Percentiles rank a stretch among this genome's conserved stretches.
phyloP scores from a whole-genome alignment of 495 filamentous ascomycete species.

The Tuber umbilicatum region DNA sequence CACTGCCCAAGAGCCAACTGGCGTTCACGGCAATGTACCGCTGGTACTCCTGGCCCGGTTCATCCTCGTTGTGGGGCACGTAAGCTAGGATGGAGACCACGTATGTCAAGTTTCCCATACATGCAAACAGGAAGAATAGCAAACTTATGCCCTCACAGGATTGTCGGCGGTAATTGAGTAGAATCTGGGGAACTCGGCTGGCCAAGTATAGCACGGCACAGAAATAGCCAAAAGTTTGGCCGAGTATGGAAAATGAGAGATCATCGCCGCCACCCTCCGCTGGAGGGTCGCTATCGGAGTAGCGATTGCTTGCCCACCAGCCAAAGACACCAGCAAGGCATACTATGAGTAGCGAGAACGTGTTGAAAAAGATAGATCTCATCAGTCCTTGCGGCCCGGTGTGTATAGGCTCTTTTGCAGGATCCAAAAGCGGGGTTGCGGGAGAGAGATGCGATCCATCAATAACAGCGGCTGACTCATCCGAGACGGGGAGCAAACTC shows the following conservation, averaged over 20 bases:
- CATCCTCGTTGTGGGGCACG: constrained; percentile 55
- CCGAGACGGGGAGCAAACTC: background rate
- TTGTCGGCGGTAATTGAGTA: constrained; percentile 84
- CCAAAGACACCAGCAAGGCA: constrained; percentile 73
- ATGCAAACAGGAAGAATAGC: constrained; percentile 94
- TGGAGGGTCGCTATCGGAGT: constrained; percentile 16
- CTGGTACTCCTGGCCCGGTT: constrained; percentile 57
- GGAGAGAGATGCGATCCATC: constrained; percentile 62
- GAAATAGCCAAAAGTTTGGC: constrained; percentile 79
- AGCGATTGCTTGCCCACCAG: constrained; percentile 63
- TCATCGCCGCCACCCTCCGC: constrained; percentile 32
- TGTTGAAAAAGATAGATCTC: constrained; percentile 62
- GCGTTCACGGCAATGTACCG: constrained; percentile 79
- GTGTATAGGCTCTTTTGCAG: constrained; percentile 25
- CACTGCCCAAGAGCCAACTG: constrained; percentile 81
- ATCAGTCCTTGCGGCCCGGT: constrained; percentile 44
- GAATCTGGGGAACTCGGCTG: constrained; percentile 76
- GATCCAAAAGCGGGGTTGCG: constrained; percentile 59
- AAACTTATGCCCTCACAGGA: constrained; percentile 84
- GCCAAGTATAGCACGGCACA: constrained; percentile 84
- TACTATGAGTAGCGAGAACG: constrained; percentile 65
- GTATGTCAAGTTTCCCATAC: constrained; percentile 87
- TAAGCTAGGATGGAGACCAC: constrained; percentile 87
- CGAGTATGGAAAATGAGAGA: constrained; percentile 62
- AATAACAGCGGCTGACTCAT: background rate